Evolutionary conservation across 192 early-diverging fungal genomes (phyloP).

Genomic region (Coemansia furcata): DNA sequence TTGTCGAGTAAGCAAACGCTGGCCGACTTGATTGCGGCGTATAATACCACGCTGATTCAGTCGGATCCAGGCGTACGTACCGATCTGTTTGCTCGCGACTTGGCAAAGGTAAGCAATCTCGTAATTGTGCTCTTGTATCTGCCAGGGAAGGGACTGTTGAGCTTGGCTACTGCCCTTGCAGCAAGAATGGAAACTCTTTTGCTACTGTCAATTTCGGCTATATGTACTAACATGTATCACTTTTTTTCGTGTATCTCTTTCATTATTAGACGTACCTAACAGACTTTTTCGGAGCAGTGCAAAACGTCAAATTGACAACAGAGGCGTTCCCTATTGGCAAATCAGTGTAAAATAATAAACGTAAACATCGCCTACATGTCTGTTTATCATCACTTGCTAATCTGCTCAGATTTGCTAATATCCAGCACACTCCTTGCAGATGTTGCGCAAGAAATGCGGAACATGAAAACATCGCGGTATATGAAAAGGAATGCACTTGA

Average conservation of each 20-base stretch:
- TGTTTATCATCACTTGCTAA: neutral
- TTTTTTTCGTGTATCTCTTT: neutral
- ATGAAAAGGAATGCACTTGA: neutral
- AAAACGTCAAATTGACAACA: conserved; percentile 80
- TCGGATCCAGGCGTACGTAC: conserved; percentile 84
- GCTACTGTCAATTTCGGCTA: neutral
- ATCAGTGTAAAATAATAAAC: neutral
- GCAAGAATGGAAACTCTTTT: neutral
- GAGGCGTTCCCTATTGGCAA: conserved; percentile 41
- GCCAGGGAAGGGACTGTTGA: neutral
- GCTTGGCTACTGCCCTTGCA: neutral
- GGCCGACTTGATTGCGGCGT: conserved; percentile 76
- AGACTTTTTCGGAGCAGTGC: conserved; percentile 96
- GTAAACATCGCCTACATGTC: neutral
- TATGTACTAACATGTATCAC: neutral
- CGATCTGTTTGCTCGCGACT: conserved; percentile 77
- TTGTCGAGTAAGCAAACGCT: conserved; percentile 75
- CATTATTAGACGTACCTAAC: conserved; percentile 69
- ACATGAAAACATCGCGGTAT: neutral
- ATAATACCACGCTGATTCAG: conserved; percentile 68
- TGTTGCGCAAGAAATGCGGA: neutral
- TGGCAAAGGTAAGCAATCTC: conserved; percentile 64
- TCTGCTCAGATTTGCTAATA: neutral
- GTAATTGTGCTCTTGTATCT: neutral
- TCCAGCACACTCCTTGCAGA: neutral